Evolutionary conservation across 768 basidiomycete genomes (phyloP).

Genomic region (Mycena sanguinolenta): DNA sequence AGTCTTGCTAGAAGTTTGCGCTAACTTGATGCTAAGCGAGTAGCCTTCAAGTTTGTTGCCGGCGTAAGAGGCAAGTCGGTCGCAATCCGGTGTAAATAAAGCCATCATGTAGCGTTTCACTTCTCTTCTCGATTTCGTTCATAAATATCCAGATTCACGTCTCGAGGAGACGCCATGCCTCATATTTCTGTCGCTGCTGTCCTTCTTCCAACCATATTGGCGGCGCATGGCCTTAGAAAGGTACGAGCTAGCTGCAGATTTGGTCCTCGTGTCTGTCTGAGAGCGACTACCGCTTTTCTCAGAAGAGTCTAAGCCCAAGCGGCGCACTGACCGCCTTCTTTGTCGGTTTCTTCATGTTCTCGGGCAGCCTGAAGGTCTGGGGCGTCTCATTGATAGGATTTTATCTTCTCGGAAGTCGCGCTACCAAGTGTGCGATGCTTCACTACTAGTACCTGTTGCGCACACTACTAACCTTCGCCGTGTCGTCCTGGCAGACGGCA

Average conservation of each 20-base stretch:
- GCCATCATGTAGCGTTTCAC: too few relatives aligned
- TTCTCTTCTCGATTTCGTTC: too few relatives aligned
- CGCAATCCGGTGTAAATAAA: too few relatives aligned
- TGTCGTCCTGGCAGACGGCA: constrained; percentile 67
- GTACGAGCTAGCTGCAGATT: too few relatives aligned
- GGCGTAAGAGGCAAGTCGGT: too few relatives aligned
- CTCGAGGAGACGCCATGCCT: too few relatives aligned
- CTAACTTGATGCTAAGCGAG: too few relatives aligned
- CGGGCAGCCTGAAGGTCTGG: constrained; percentile 57
- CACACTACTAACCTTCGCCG: background rate
- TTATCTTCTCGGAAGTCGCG: constrained; percentile 84
- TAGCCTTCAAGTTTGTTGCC: too few relatives aligned
- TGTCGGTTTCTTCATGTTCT: constrained; percentile 81
- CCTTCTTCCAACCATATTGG: constrained; percentile 65
- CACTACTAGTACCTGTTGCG: background rate
- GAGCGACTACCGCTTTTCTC: too few relatives aligned
- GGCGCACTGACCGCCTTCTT: constrained; percentile 84
- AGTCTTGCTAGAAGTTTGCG: too few relatives aligned
- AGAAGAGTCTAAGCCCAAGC: constrained; percentile 79
- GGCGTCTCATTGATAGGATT: constrained; percentile 71
- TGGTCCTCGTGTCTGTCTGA: too few relatives aligned
- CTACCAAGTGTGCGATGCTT: constrained; percentile 78
- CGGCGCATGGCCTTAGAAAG: constrained; percentile 80
- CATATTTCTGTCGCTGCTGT: constrained; percentile 54
- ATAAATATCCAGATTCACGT: too few relatives aligned